These are phyloP conservation scores for Phytophthora cajani DNA, from an alignment of 352 stramenopile species.

Conservation along the genomic window DNA sequence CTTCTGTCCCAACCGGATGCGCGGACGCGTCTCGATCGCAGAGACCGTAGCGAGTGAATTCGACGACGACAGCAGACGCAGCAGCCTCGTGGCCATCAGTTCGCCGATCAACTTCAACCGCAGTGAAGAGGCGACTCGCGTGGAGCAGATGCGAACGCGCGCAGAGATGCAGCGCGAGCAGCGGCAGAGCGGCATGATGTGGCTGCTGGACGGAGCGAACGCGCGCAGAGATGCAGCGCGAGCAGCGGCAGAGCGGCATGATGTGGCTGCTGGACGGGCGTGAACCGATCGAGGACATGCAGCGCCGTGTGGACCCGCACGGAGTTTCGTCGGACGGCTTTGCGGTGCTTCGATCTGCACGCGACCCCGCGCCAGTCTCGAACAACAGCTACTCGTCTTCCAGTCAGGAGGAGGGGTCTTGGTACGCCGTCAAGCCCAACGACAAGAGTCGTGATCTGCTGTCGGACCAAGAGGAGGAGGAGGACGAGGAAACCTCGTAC, in stretches of 20 bases:
- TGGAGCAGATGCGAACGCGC: conserved; percentile 30
- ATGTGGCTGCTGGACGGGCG: conserved; percentile 50
- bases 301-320: conserved; percentile 37
- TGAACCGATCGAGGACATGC: conserved; percentile 44
- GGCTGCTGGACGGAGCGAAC: conserved; percentile 42
- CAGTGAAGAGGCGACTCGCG: conserved; percentile 15
- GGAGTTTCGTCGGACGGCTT: conserved; percentile 37
- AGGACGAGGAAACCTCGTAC: conserved; percentile 25
- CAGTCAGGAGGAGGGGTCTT: conserved; percentile 28
- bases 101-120: conserved; percentile 38
- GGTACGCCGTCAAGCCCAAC: conserved; percentile 38
- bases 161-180: conserved; percentile 47
- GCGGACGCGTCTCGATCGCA: conserved; percentile 38
- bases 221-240: conserved; percentile 44
- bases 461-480: conserved; percentile 5
- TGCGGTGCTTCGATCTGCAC: conserved; percentile 39
- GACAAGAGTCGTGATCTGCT: conserved; percentile 26
- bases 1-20: conserved; percentile 16
- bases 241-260: conserved; percentile 38
- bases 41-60: conserved; percentile 48
- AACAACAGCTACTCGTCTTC: conserved; percentile 16
- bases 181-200: conserved; percentile 42
- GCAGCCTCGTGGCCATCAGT: conserved; percentile 25
- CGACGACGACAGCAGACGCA: conserved; percentile 40
- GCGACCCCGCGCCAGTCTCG: conserved; percentile 21